Evolutionary conservation across 371 early-diverging fungal species (phyloP).

Genomic region (Mucor racemosus): DNA sequence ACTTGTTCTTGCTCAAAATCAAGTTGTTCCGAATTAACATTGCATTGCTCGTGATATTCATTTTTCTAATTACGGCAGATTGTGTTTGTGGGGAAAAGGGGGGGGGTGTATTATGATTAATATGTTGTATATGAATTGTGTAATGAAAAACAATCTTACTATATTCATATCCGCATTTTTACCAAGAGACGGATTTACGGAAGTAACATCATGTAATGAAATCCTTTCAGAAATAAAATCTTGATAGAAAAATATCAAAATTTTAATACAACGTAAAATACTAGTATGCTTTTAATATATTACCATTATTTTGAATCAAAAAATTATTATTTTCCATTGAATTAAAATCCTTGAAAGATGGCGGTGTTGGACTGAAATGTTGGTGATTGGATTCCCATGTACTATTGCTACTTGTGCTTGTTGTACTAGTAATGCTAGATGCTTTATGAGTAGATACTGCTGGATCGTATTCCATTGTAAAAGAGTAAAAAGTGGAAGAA

Average conservation of each 20-base stretch:
- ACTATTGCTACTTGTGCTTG: conserved; percentile 23
- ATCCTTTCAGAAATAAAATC: background rate
- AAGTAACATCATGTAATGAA: background rate
- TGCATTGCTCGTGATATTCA: conserved; percentile 16
- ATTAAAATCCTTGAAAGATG: background rate
- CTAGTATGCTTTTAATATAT: background rate
- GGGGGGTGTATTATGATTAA: background rate
- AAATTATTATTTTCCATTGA: background rate
- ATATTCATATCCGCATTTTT: background rate
- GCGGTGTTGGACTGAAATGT: background rate
- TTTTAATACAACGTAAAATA: background rate
- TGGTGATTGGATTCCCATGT: conserved; percentile 17
- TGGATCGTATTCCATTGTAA: conserved; percentile 28
- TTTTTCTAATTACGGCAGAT: conserved; percentile 9
- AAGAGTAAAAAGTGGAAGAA: conserved; percentile 5
- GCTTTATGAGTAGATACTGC: conserved; percentile 24
- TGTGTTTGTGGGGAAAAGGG: conserved; percentile 8
- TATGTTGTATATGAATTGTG: background rate
- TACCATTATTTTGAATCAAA: background rate
- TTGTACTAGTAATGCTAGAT: conserved; percentile 29
- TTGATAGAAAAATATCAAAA: background rate
- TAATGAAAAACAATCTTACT: background rate
- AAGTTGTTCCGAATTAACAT: background rate
- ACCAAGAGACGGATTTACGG: background rate
- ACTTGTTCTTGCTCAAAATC: background rate